These are phyloP conservation scores for Hortiboletus campestris DNA, from an alignment of 768 basidiomycete species.

Conservation along the genomic window DNA sequence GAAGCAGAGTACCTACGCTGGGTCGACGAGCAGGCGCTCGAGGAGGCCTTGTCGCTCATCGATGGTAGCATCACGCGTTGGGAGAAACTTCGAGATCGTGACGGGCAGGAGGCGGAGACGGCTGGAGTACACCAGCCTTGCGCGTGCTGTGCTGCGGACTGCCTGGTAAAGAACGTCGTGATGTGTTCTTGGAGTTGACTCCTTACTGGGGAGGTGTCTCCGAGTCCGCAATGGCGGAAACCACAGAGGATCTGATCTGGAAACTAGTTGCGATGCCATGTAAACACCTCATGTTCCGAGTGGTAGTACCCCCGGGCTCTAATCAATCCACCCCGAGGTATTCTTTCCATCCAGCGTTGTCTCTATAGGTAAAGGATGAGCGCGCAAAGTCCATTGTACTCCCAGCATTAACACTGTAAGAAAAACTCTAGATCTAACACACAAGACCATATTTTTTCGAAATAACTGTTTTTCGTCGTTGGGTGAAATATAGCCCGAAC, in stretches of 20 bases:
- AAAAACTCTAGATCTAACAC: no score
- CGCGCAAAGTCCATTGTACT: no score
- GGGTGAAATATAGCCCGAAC: no score
- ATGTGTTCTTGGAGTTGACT: not conserved
- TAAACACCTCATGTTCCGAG: no score
- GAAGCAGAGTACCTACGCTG: slow-evolving; percentile 96
- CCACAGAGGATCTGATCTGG: not conserved
- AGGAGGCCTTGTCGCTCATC: slow-evolving; percentile 77
- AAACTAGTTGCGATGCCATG: not conserved
- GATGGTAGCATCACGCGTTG: slow-evolving; percentile 76
- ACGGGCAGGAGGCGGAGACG: slow-evolving; percentile 43
- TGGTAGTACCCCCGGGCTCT: not conserved
- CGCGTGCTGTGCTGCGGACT: slow-evolving; percentile 60
- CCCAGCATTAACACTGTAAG: no score
- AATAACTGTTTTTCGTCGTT: no score
- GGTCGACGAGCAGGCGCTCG: slow-evolving; percentile 86
- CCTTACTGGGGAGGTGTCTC: no score
- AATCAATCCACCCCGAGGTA: not conserved
- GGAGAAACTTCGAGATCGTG: slow-evolving; percentile 71
- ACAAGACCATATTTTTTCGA: no score
- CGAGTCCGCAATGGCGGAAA: no score
- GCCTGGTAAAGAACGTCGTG: slow-evolving; percentile 22
- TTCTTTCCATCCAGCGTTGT: not conserved
- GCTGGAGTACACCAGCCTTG: slow-evolving; percentile 68
- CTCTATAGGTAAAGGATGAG: no score